Percentiles rank a stretch among this genome's conserved stretches.
Evolutionary conservation across 2,329 filamentous ascomycete species (phyloP).

Genomic region (Blastomyces parvus): DNA sequence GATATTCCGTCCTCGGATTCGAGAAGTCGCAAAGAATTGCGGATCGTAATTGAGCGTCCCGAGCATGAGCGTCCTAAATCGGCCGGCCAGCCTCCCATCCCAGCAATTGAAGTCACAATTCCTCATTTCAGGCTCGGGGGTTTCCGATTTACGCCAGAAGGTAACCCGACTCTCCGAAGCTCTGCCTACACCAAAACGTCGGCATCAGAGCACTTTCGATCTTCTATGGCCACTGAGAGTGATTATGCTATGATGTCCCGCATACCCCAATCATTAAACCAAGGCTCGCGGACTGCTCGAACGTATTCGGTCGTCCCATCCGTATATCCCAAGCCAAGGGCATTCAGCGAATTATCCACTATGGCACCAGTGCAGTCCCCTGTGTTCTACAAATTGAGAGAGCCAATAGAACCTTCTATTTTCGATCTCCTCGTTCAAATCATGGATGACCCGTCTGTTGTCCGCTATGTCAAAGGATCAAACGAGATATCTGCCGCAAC

Average conservation of each 20-base stretch:
- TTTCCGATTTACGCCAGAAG: slow-evolving; percentile 66
- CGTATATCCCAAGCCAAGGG: slow-evolving; percentile 27
- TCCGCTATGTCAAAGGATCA: slow-evolving; percentile 64
- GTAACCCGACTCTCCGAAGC: slow-evolving; percentile 66
- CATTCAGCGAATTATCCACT: slow-evolving; percentile 25
- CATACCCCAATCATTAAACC: slow-evolving; percentile 21
- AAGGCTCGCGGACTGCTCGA: slow-evolving; percentile 25
- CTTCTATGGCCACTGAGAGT: slow-evolving; percentile 48
- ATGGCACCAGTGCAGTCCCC: slow-evolving; percentile 31
- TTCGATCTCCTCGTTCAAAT: slow-evolving; percentile 74
- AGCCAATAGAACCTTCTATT: slow-evolving; percentile 55
- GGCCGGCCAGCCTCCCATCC: slow-evolving; percentile 48
- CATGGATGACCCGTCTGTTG: slow-evolving; percentile 71
- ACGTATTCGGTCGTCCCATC: slow-evolving; percentile 30
- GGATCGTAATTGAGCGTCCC: slow-evolving; percentile 69
- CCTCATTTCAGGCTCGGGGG: slow-evolving; percentile 77
- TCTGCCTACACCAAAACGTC: slow-evolving; percentile 66
- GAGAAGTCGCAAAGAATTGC: slow-evolving; percentile 57
- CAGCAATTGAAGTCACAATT: slow-evolving; percentile 63
- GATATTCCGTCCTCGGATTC: slow-evolving; percentile 33
- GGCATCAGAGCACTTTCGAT: slow-evolving; percentile 57
- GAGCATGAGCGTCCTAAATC: slow-evolving; percentile 55
- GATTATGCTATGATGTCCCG: slow-evolving; percentile 22
- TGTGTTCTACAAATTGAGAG: slow-evolving; percentile 44
- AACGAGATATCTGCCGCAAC: slow-evolving; percentile 80